Percentiles rank a stretch among this genome's conserved stretches.
Evolutionary conservation across 148 eudicot genomes (phyloP).

Genomic region (Oxyria digyna): DNA sequence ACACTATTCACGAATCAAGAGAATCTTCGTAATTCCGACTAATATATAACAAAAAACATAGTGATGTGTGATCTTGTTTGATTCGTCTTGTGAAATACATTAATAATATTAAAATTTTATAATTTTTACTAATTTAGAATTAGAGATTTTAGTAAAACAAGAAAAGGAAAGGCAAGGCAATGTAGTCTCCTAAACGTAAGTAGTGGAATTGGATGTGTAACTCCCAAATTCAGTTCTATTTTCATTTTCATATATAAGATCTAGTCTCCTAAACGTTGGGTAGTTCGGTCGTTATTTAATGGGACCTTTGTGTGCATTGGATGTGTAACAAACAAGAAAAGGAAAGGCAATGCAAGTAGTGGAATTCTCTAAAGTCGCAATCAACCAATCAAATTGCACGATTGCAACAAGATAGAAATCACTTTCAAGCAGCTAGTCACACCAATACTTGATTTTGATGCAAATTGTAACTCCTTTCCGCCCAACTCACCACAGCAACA

Average conservation of each 20-base stretch:
- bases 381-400: background rate
- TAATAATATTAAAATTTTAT: no score
- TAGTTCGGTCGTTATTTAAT: background rate
- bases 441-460: slow-evolving; percentile 5
- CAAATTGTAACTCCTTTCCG: slow-evolving; percentile 6
- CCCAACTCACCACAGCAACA: background rate
- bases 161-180: no score
- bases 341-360: background rate
- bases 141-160: no score
- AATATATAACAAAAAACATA: no score
- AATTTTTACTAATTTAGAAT: no score
- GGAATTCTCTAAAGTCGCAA: background rate
- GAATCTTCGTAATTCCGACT: no score
- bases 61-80: no score
- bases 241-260: background rate
- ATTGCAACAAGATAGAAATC: background rate
- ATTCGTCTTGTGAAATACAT: no score
- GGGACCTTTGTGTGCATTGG: background rate
- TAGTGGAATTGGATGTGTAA: no score
- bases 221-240: no score
- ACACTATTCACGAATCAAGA: no score
- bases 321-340: background rate
- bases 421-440: background rate
- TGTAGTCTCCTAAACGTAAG: no score
- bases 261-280: background rate